Percentiles rank a stretch among this genome's conserved stretches.
phyloP scores from a whole-genome alignment of 1,139 yeast species.

The Sugiyamaella xylanicola region DNA sequence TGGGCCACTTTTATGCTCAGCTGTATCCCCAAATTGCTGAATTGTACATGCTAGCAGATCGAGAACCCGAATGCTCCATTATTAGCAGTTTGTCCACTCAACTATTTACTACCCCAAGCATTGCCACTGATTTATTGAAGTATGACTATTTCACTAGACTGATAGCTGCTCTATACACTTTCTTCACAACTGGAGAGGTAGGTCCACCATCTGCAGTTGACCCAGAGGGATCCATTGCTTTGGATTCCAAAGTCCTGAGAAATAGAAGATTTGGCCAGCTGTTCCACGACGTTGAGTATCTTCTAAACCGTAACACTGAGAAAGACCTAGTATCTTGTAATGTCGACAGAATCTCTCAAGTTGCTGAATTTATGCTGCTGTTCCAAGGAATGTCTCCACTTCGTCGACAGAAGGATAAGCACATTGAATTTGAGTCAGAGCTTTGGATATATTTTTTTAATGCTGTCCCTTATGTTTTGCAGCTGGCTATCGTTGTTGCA shows the following conservation, averaged over 20 bases:
- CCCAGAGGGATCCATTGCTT: constrained; percentile 38
- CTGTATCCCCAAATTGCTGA: constrained; percentile 80
- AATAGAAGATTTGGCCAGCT: constrained; percentile 84
- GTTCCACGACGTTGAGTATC: constrained; percentile 79
- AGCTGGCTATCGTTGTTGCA: constrained; percentile 44
- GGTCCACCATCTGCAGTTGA: constrained; percentile 51
- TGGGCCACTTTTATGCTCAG: constrained; percentile 81
- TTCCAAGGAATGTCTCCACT: constrained; percentile 83
- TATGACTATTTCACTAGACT: constrained; percentile 73
- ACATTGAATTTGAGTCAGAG: constrained; percentile 88
- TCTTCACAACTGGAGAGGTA: constrained; percentile 61
- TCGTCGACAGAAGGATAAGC: constrained; percentile 74
- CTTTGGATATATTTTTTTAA: constrained; percentile 83
- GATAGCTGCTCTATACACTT: constrained; percentile 65
- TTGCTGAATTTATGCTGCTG: constrained; percentile 64
- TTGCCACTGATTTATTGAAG: constrained; percentile 66
- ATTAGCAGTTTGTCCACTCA: constrained; percentile 81
- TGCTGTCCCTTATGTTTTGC: constrained; percentile 55
- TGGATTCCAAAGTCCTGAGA: constrained; percentile 52
- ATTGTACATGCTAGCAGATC: constrained; percentile 65
- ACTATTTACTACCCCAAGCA: constrained; percentile 79
- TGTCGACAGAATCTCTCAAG: constrained; percentile 45
- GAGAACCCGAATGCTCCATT: constrained; percentile 82
- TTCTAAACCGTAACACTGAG: constrained; percentile 68
- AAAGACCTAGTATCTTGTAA: constrained; percentile 45